Evolutionary conservation across 805 yeast genomes (phyloP).

Genomic region (Yarrowia osloensis): DNA sequence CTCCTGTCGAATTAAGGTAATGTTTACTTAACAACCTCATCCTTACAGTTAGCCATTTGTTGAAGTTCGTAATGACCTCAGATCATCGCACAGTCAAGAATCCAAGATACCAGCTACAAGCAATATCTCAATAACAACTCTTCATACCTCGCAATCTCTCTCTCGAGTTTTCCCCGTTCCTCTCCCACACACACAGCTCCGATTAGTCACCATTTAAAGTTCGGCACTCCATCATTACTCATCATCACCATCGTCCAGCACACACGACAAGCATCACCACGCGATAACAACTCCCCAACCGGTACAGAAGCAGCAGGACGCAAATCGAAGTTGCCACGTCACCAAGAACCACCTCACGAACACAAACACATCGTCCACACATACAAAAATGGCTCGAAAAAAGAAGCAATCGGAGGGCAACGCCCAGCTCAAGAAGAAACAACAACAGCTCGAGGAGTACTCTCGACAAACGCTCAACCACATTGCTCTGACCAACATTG

Average conservation of each 20-base stretch:
- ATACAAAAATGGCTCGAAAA: slow-evolving; percentile 8
- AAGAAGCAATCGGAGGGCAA: slow-evolving; percentile 23
- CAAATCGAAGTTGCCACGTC: neutral
- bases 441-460: slow-evolving; percentile 23
- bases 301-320: neutral
- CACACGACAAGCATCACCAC: neutral
- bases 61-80: too few species aligned
- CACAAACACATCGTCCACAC: neutral
- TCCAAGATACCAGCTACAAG: too few species aligned
- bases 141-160: too few species aligned
- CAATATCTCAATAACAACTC: too few species aligned
- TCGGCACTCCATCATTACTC: neutral
- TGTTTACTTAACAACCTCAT: too few species aligned
- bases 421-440: slow-evolving; percentile 25
- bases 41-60: too few species aligned
- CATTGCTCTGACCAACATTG: slow-evolving; percentile 43
- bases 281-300: neutral
- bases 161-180: too few species aligned
- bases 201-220: neutral
- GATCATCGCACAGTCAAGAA: too few species aligned
- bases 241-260: neutral
- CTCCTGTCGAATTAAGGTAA: too few species aligned
- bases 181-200: too few species aligned
- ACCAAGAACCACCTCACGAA: neutral
- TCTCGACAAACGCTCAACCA: slow-evolving; percentile 39